These are phyloP conservation scores for Thamnidium elegans DNA, from an alignment of 192 early-diverging fungal genomes.

Conservation along the genomic window DNA sequence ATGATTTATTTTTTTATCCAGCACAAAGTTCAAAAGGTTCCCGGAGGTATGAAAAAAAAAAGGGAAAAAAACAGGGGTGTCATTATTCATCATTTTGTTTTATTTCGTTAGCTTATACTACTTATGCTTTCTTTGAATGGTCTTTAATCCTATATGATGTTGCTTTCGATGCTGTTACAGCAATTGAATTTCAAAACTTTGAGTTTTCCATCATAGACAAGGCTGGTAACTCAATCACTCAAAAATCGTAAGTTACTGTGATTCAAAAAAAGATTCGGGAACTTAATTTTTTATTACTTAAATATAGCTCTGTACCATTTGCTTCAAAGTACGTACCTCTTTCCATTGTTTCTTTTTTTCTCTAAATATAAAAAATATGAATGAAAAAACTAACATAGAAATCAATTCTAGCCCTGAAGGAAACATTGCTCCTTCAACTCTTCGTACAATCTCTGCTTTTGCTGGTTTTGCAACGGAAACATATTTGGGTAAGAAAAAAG, in stretches of 20 bases:
- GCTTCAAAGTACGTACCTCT: background rate
- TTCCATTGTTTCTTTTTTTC: background rate
- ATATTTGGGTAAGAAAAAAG: conserved; percentile 53
- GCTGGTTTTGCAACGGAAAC: conserved; percentile 56
- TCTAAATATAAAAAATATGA: background rate
- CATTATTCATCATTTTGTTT: background rate
- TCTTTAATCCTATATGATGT: conserved; percentile 76
- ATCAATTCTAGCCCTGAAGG: conserved; percentile 17
- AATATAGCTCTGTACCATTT: background rate
- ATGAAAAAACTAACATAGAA: background rate
- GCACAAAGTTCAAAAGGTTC: conserved; percentile 72
- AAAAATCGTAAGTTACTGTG: background rate
- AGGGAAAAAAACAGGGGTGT: background rate
- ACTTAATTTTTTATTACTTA: background rate
- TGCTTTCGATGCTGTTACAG: conserved; percentile 69
- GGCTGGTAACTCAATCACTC: background rate
- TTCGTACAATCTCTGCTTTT: conserved; percentile 14
- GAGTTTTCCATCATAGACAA: conserved; percentile 49
- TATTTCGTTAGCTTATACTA: conserved; percentile 59
- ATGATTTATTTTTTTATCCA: conserved; percentile 78
- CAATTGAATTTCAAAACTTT: conserved; percentile 62
- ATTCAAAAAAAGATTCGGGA: background rate
- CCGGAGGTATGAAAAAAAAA: conserved; percentile 48
- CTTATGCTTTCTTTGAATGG: conserved; percentile 85
- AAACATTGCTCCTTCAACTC: conserved; percentile 17